Conservation (phyloP, 495 filamentous ascomycete species). For the Letharia lupina region DNA sequence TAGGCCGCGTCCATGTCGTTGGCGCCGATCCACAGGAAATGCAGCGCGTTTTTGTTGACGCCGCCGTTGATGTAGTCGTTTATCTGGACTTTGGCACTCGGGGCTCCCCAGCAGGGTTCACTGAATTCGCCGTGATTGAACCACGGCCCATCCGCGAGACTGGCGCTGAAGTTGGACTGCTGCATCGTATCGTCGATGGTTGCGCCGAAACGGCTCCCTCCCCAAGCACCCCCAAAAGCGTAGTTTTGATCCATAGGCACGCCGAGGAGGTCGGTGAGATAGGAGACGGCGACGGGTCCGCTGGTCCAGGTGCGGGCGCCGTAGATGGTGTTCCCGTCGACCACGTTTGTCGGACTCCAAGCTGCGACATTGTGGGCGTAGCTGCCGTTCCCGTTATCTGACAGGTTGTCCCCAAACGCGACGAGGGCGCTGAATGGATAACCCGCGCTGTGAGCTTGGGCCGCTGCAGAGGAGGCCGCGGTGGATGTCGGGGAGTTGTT, state of each 20-base stretch:
- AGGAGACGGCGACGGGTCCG: neutral
- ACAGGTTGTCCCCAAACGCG: neutral
- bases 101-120: neutral
- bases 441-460: neutral
- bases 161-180: conserved; percentile 6
- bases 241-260: neutral
- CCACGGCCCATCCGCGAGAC: neutral
- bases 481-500: neutral
- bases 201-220: conserved; percentile 1
- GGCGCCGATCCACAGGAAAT: neutral
- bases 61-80: neutral
- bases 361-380: neutral
- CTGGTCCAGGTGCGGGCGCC: neutral
- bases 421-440: neutral
- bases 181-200: conserved; percentile 10
- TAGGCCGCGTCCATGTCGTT: neutral
- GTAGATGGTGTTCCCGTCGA: neutral
- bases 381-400: neutral
- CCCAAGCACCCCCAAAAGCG: neutral
- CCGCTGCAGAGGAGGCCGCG: neutral
- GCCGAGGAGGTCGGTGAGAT: neutral
- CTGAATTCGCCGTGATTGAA: neutral
- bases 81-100: neutral
- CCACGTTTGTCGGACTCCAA: neutral
- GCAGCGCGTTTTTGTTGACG: neutral